Evolutionary conservation across 805 yeast genomes (phyloP), one percentile per base, ranked within the genome.

Genomic region (Torulaspora maleeae): DNA sequence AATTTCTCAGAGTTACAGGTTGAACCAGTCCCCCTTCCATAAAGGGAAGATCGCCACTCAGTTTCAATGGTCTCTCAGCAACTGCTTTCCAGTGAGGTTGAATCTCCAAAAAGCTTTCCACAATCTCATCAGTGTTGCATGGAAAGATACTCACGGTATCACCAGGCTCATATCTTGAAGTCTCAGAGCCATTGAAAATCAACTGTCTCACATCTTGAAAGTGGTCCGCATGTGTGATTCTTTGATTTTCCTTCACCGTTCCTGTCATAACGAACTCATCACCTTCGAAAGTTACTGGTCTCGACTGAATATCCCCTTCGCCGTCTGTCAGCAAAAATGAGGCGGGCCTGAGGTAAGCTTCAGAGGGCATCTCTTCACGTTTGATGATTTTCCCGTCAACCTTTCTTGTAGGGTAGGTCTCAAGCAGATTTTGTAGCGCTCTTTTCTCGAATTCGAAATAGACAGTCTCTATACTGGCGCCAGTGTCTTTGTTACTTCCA

Each of bases 171-270:
- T 77, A 86, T 1, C 24, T 9, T 2, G 55, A 48, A 11, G 72
- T 56, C 1, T 56, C 60, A 4, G 47, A 44, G 13, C 67, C 63
- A 22, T 68, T 63, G 13, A 87, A 68, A 0, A 61, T 58, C 11
- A 89, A 63, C 43, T 76, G 79, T 30, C 96, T 72, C 1, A 91
- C 95, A 61, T 93, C 98, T 64, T 93, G 98, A 67, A 87, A 88
- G 67, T 93, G 98, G 41, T 78, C 82, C 0, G 53, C 49, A 0
- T 77, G 63, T 0, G 98, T 91, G 12, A 93, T 68, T 47, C 96
- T 67, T 0, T 64, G 50, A 57, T 87, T 87, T 1, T 50, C 36
- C 0, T 50, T 45, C 5, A 90, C 72, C 8, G 52, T 66, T 0
- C 85, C 95, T 5, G 43, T 45, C 6, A 53, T 40, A 5, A 65